A percentile compares a stretch with the other conserved stretches of the same genome.
Evolutionary conservation across 805 yeast genomes (phyloP).

Genomic region (Myxozyma sirexii): DNA sequence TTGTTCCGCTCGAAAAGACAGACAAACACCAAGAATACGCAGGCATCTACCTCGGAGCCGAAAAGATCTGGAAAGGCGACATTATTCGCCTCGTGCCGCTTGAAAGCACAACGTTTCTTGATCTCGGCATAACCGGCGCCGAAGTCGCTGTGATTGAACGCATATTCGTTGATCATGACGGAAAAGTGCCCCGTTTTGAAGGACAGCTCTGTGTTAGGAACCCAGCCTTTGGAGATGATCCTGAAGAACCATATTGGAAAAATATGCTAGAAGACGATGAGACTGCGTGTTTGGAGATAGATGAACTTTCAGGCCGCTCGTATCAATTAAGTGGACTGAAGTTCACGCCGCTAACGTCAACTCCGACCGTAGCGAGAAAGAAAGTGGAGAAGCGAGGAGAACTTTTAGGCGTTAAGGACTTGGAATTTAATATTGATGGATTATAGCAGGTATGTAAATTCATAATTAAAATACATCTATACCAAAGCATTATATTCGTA

Average conservation of each 20-base stretch:
- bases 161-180: background rate
- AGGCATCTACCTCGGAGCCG: slow-evolving; percentile 4
- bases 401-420: background rate
- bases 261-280: background rate
- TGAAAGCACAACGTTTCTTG: background rate
- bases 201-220: background rate
- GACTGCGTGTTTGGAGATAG: background rate
- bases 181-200: background rate
- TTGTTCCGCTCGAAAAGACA: background rate
- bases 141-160: background rate
- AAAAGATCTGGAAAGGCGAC: slow-evolving; percentile 10
- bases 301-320: background rate
- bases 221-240: background rate
- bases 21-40: background rate
- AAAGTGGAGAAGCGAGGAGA: background rate
- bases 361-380: background rate
- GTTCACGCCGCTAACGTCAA: background rate
- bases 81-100: background rate
- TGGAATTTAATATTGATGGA: slow-evolving; percentile 3
- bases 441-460: background rate
- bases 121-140: background rate
- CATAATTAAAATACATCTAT: no score
- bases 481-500: no score
- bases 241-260: background rate
- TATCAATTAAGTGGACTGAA: background rate